Conservation (phyloP, 345 rosid species). For the Noccaea bulbosa region DNA sequence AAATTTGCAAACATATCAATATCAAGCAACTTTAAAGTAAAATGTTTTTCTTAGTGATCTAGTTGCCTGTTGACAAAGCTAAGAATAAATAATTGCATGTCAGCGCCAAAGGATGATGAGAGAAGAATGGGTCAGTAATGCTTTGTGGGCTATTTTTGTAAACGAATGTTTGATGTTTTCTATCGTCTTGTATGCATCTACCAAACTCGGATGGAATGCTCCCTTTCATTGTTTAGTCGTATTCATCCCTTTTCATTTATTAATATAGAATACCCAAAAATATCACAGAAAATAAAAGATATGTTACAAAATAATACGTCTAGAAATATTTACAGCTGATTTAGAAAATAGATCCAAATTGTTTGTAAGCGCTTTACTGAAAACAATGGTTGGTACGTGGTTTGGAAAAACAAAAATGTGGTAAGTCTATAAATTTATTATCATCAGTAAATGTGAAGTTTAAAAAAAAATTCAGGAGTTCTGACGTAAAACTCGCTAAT, state of each 20-base stretch:
- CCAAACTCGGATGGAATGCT: slow-evolving; percentile 13
- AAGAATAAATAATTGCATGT: slow-evolving; percentile 23
- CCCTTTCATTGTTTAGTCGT: slow-evolving; percentile 38
- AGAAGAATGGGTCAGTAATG: slow-evolving; percentile 32
- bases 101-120: slow-evolving; percentile 23
- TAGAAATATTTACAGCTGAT: neutral
- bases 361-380: neutral
- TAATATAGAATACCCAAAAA: neutral
- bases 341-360: neutral
- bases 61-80: neutral
- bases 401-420: too few relatives aligned
- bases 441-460: too few relatives aligned
- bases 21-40: neutral
- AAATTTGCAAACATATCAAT: neutral
- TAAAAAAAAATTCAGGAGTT: too few relatives aligned
- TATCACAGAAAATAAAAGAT: neutral
- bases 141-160: slow-evolving; percentile 28
- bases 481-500: too few relatives aligned
- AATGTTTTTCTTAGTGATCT: neutral
- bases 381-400: neutral
- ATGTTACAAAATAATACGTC: neutral
- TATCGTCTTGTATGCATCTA: slow-evolving; percentile 39
- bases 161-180: slow-evolving; percentile 41
- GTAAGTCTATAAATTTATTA: too few relatives aligned
- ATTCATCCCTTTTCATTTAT: slow-evolving; percentile 21